Evolutionary conservation across 164 flowering plant genomes (phyloP), one percentile per base, ranked within the genome.

Genomic region (Aristolochia contorta): DNA sequence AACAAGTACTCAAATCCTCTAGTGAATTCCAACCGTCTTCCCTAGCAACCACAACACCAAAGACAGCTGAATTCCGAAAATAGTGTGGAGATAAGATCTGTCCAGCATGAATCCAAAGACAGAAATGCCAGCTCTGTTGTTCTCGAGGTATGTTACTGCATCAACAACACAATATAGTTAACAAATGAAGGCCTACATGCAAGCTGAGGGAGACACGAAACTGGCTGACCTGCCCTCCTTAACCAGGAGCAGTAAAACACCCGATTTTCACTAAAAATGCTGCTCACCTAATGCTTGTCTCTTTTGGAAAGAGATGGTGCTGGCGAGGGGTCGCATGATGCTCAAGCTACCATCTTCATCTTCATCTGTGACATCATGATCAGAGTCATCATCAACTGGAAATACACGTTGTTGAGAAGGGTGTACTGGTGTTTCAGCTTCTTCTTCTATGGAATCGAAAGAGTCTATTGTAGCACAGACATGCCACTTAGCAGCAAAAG

Each of bases 31-130:
- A 10, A 62, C 37, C 1, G 99, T 90, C 67, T 90, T 90, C 20
- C 96, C 89, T 2, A 93, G 84, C 64, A 93, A 70, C 99, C 99
- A 93, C 3, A 93, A 79, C 4, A 90, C 89, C 30, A 93, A 74
- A 2, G 99, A 81, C 57, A 93, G 13, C 71, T 88, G 82, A 33
- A 85, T 75, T 2, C 86, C 81, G 52, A 90, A 86, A 43, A 93
- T 81, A 47, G 83, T 80, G 58, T 88, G 92, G 9, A 93, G 74
- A 24, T 74, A 82, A 19, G 77, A 72, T 66, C 98, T 73, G 41
- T 92, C 98, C 68, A 92, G 69, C 78, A 82, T 84, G 70, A 86
- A 87, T 18, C 99, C 99, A 33, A 69, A 93, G 23, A 90, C 75
- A 0, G 99, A 80, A 20, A 89, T 81, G 23, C 99, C 99, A 12